Percentiles rank a stretch among this genome's conserved stretches.
Conservation (phyloP, 345 rosid genomes). For the Punica granatum region DNA sequence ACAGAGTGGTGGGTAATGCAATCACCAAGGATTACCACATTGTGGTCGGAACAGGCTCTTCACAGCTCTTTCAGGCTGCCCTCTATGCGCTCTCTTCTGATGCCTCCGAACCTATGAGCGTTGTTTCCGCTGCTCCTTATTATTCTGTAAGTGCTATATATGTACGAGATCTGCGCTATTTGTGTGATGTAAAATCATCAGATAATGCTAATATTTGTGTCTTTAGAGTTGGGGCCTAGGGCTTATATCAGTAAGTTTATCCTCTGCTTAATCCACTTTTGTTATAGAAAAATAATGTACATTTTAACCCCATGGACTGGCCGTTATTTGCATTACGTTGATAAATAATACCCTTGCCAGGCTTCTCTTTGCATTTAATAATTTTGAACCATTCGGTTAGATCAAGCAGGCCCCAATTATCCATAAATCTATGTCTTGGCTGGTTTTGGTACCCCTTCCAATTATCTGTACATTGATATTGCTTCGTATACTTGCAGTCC, state of each 20-base stretch:
- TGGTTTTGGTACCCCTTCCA: not conserved
- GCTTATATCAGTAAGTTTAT: no score
- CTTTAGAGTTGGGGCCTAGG: no score
- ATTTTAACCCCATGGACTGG: not conserved
- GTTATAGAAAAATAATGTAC: not conserved
- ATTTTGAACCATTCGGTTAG: not conserved
- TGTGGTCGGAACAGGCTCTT: slow-evolving; percentile 89
- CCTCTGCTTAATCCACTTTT: not conserved
- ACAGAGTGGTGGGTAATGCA: slow-evolving; percentile 73
- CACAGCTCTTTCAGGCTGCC: slow-evolving; percentile 81
- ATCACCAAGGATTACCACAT: slow-evolving; percentile 52
- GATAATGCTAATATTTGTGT: not conserved
- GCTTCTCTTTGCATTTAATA: not conserved
- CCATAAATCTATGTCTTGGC: not conserved
- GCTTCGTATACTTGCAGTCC: slow-evolving; percentile 35
- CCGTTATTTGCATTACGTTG: not conserved
- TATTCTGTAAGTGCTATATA: slow-evolving; percentile 51
- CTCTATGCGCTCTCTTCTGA: slow-evolving; percentile 64
- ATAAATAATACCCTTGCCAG: not conserved
- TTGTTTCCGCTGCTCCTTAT: slow-evolving; percentile 75
- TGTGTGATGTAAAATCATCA: not conserved
- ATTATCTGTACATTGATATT: not conserved
- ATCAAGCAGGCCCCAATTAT: no score
- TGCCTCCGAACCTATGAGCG: slow-evolving; percentile 51
- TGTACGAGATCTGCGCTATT: not conserved